Evolutionary conservation across 306 rosid genomes (phyloP).

Genomic region (Inga laurina): DNA sequence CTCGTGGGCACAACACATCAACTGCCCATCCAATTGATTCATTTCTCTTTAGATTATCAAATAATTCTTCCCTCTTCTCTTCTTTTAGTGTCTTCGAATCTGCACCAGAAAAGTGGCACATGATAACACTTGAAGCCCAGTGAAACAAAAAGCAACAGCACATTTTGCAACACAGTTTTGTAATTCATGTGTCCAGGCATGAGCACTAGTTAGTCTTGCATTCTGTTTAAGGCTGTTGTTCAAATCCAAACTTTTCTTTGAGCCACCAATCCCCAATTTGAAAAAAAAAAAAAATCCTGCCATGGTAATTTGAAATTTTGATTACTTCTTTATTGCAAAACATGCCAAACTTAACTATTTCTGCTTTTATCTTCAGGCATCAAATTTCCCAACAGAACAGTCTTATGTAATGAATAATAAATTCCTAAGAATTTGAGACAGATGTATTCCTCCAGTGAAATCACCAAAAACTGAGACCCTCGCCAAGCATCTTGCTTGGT

Average conservation of each 20-base stretch:
- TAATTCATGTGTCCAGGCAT: background rate
- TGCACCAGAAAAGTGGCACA: slow-evolving; percentile 31
- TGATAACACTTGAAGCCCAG: background rate
- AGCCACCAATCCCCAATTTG: background rate
- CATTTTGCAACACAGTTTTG: background rate
- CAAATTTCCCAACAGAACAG: background rate
- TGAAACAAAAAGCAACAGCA: slow-evolving; percentile 7
- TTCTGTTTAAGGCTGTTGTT: background rate
- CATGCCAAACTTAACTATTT: background rate
- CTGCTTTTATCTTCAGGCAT: background rate
- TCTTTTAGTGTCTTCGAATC: slow-evolving; percentile 95
- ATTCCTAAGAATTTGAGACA: background rate
- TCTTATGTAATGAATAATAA: background rate
- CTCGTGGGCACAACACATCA: slow-evolving; percentile 83
- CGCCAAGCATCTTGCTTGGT: background rate
- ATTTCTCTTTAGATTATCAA: slow-evolving; percentile 63
- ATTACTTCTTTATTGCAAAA: background rate
- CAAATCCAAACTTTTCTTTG: background rate
- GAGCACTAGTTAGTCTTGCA: background rate
- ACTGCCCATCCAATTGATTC: slow-evolving; percentile 89
- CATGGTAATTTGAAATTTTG: background rate
- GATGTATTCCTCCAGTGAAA: background rate
- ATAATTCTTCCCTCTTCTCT: slow-evolving; percentile 92
- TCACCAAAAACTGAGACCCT: background rate
- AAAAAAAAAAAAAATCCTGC: background rate